A percentile compares a stretch with the other conserved stretches of the same genome.
Conservation (phyloP, 495 filamentous ascomycete genomes). For the Venustampulla echinocandica region DNA sequence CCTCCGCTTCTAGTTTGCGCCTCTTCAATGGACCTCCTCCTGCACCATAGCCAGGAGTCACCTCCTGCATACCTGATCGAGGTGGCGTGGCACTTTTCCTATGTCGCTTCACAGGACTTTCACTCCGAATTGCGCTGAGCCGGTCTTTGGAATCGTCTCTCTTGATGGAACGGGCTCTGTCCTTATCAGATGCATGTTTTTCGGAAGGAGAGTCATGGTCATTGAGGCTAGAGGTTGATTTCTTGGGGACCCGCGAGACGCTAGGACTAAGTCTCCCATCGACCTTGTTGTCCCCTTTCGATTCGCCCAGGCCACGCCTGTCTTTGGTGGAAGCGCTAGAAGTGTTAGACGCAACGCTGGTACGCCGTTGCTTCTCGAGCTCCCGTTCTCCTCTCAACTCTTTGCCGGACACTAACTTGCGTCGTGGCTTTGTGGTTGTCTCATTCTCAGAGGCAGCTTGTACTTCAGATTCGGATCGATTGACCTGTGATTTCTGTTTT, state of each 20-base stretch:
- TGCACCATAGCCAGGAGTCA: slow-evolving; percentile 35
- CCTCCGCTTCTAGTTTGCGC: slow-evolving; percentile 34
- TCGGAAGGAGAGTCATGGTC: slow-evolving; percentile 21
- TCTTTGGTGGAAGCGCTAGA: slow-evolving; percentile 26
- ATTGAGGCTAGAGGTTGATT: slow-evolving; percentile 28
- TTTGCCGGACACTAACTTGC: slow-evolving; percentile 51
- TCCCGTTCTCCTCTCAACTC: slow-evolving; percentile 48
- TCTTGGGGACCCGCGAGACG: slow-evolving; percentile 11
- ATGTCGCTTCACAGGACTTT: slow-evolving; percentile 52
- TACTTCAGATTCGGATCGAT: slow-evolving; percentile 36
- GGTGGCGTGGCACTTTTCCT: slow-evolving; percentile 60
- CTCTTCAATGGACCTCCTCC: slow-evolving; percentile 40
- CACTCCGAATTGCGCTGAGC: slow-evolving; percentile 33
- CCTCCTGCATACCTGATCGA: slow-evolving; percentile 43
- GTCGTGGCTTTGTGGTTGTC: slow-evolving; percentile 45
- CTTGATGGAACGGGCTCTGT: slow-evolving; percentile 29
- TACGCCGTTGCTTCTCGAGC: slow-evolving; percentile 42
- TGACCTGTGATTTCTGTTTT: slow-evolving; percentile 26
- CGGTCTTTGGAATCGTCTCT: slow-evolving; percentile 49
- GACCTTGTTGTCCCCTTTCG: slow-evolving; percentile 15
- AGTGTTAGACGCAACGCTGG: slow-evolving; percentile 39
- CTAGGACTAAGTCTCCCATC: slow-evolving; percentile 16
- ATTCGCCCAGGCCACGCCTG: slow-evolving; percentile 12
- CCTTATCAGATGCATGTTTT: slow-evolving; percentile 14
- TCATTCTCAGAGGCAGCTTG: slow-evolving; percentile 40